Base-by-base conservation (phyloP, 345 rosid genomes). In the Abelmoschus esculentus region DNA sequence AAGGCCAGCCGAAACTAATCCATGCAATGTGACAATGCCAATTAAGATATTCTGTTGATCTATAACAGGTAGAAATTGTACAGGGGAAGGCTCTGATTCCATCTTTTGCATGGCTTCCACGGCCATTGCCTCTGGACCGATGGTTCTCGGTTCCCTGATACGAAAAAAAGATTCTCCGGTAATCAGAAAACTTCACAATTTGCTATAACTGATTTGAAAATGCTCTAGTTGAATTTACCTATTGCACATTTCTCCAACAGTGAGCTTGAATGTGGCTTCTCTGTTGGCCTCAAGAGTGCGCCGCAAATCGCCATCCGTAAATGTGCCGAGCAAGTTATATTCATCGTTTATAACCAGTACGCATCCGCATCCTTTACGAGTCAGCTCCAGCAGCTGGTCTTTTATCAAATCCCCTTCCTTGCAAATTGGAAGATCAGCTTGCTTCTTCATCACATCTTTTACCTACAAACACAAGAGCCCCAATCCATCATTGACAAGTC, bases 81-180 rank as follows among this genome's bases (percentile, higher is more conserved):
- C 98, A 12, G 99, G 96, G 9, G 96, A 92, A 7, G 99, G 99
- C 10, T 98, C 98, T 0, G 98, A 87, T 69, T 95, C 99, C 99
- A 95, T 95, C 76, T 86, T 90, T 85, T 84, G 81, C 99, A 91
- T 91, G 34, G 97, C 99, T 76, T 90, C 98, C 81, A 88, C 97
- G 4, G 98, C 99, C 99, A 90, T 95, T n/a, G 97, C 86, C 47
- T 95, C 96, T 12, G 93, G 86, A 70, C 81, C 79, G 4, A 90
- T 89, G 19, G 89, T 86, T 79, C 99, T 91, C 14, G 99, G 93
- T 67, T 83, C 83, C 89, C 99, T 95, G 89, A 69, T 36, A 70
- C 14, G 55, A 18, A 36, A 42, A 44, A 18, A 59, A 36, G 31
- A 67, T 53, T 0, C 6, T 32, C 10, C 12, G 13, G 9, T 18